Conservation (phyloP, 495 filamentous ascomycete species). For the Xylaria bambusicola region DNA sequence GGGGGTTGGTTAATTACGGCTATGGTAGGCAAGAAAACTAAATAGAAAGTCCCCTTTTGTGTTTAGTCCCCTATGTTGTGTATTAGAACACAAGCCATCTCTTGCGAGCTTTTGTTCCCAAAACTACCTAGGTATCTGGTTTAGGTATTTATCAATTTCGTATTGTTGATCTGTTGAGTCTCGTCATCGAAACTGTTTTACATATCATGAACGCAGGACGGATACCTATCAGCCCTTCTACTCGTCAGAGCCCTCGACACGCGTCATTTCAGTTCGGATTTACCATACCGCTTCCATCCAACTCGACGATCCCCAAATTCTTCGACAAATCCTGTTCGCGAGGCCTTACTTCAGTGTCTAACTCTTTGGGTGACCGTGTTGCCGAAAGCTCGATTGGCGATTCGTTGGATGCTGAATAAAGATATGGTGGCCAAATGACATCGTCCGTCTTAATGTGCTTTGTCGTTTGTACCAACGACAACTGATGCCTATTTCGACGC, state of each 20-base stretch:
- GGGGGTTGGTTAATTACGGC: constrained; percentile 5
- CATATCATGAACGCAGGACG: no score
- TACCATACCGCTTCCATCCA: neutral
- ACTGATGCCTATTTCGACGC: neutral
- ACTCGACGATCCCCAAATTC: neutral
- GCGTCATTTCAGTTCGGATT: neutral
- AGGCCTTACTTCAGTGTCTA: neutral
- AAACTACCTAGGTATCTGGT: no score
- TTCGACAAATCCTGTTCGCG: constrained; percentile 6
- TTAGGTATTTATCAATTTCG: no score
- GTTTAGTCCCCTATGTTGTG: neutral
- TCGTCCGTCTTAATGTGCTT: neutral
- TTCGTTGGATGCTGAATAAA: constrained; percentile 12
- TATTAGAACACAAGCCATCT: neutral
- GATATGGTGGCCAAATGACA: neutral
- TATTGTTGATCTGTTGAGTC: no score
- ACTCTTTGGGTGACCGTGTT: neutral
- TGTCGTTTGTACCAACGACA: neutral
- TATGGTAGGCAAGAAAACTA: neutral
- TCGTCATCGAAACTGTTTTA: no score
- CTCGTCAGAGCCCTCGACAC: neutral
- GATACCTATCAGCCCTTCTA: no score
- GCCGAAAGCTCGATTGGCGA: constrained; percentile 9
- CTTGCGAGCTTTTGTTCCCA: neutral
- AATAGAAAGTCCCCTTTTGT: neutral